Conservation (phyloP, 2,329 filamentous ascomycete species). For the Nemania bipapillata region DNA sequence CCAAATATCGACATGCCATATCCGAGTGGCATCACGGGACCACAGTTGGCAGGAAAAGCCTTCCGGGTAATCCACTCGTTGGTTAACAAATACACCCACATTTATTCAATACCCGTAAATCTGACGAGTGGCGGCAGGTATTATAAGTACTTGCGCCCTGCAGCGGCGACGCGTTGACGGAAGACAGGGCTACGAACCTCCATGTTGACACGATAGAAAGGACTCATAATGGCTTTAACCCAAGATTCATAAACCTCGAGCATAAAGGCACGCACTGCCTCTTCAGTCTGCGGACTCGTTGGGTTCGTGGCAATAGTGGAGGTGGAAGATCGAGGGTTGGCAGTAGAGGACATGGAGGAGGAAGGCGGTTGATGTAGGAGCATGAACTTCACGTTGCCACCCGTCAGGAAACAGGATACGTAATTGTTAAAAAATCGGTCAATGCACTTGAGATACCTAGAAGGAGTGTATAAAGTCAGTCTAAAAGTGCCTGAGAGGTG, state of each 20-base stretch:
- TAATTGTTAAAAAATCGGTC: constrained; percentile 97
- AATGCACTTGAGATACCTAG: constrained; percentile 87
- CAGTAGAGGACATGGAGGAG: constrained; percentile 65
- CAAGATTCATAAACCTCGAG: constrained; percentile 94
- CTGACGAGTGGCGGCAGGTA: neutral
- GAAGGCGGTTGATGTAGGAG: constrained; percentile 94
- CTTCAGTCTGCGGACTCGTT: constrained; percentile 88
- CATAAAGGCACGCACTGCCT: constrained; percentile 95
- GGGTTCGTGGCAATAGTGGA: constrained; percentile 83
- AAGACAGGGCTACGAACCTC: constrained; percentile 89
- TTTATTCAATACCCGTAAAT: neutral
- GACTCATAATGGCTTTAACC: constrained; percentile 96
- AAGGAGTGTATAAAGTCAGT: neutral
- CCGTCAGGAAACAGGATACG: constrained; percentile 93
- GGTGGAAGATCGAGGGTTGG: constrained; percentile 60
- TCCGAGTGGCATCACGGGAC: neutral
- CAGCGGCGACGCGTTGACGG: constrained; percentile 80
- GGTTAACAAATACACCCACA: constrained; percentile 10
- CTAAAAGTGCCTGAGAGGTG: constrained; percentile 9
- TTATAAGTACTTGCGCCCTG: constrained; percentile 91
- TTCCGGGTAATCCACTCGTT: neutral
- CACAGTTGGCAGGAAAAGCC: neutral
- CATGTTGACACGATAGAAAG: constrained; percentile 89
- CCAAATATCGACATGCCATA: neutral
- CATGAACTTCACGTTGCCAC: constrained; percentile 91